Base-by-base conservation (phyloP, 2,329 filamentous ascomycete genomes). In the Diaporthe australafricana region DNA sequence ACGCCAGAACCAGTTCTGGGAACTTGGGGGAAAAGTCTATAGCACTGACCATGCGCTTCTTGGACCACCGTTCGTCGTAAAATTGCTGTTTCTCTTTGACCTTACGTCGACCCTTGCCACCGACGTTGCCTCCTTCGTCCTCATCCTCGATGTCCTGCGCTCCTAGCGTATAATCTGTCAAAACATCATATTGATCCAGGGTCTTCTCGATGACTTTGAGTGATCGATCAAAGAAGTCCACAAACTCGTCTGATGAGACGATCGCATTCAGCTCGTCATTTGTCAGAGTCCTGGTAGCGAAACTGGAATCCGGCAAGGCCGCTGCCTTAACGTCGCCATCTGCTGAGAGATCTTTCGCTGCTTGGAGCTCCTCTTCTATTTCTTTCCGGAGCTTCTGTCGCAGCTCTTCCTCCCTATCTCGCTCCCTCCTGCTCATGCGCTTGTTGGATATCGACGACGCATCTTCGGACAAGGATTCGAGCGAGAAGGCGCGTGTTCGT, bases 141-240 rank as follows among this genome's bases (percentile, higher is more conserved):
- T 97, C 95, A 57, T 97, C 94, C 50, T 96, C 89, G 14, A 91
- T 84, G 69, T 92, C 92, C 72, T 93, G 86, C 7, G 93, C 93
- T 72, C 94, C 93, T 48, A 97, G 86, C 48, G 95, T 94, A 82
- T 99, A 99, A 83, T 99, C 95, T 72, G 94, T 95, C 73, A 99
- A 86, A 73, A 99, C 94, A 80, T 99, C 96, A 81, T 98, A 99
- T 78, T 98, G 93, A 78, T 98, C 96, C 75, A 99, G 85, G 6
- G 96, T 96, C 78, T 96, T 91, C 84, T 99, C 96, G 77, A 99
- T 96, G 62, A 99, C 95, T 83, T 98, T 99, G 70, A 94, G 97
- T 27, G 96, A 98, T 77, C 94, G 90, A 78, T 99, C 96, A 38
- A 99, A 91, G 79, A 99, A 99, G 77, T 97, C 94, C 73, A 96